A percentile compares a stretch with the other conserved stretches of the same genome.
These are phyloP conservation scores for Phyllostachys edulis DNA, from an alignment of 176 grass and related monocot genomes.

Conservation along the genomic window DNA sequence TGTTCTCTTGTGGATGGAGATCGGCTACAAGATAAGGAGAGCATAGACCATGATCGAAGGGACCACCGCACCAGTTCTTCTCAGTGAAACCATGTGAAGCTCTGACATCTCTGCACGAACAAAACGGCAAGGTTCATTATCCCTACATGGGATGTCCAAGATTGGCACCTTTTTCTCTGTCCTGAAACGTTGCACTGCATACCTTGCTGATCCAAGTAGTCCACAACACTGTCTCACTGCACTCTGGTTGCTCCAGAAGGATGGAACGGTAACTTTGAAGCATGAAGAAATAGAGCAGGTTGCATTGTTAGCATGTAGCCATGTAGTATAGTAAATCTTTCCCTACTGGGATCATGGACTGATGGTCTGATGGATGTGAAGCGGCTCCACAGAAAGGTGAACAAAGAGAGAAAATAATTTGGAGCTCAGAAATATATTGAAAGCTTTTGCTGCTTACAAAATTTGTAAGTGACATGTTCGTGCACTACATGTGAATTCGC, in stretches of 20 bases:
- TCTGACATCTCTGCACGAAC: slow-evolving; percentile 26
- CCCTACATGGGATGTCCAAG: background rate
- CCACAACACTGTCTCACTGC: background rate
- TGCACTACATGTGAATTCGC: background rate
- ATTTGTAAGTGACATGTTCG: background rate
- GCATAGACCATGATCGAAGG: background rate
- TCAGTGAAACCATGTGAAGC: slow-evolving; percentile 40
- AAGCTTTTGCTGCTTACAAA: background rate
- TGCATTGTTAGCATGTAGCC: background rate
- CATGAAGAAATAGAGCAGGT: background rate
- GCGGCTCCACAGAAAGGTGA: slow-evolving; percentile 1
- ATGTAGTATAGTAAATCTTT: background rate
- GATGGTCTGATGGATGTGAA: background rate
- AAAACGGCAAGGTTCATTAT: slow-evolving; percentile 5
- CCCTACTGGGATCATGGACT: background rate
- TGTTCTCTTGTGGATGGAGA: slow-evolving; percentile 14
- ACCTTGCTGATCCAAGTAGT: background rate
- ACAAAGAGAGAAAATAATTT: background rate
- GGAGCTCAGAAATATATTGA: background rate
- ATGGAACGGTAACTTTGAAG: background rate
- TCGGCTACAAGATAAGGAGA: background rate
- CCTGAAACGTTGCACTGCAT: background rate
- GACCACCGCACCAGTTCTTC: slow-evolving; percentile 25
- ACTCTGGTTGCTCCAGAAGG: background rate
- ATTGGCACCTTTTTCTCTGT: background rate